Base-by-base conservation (phyloP, 768 basidiomycete genomes). In the Agaricus blazei region DNA sequence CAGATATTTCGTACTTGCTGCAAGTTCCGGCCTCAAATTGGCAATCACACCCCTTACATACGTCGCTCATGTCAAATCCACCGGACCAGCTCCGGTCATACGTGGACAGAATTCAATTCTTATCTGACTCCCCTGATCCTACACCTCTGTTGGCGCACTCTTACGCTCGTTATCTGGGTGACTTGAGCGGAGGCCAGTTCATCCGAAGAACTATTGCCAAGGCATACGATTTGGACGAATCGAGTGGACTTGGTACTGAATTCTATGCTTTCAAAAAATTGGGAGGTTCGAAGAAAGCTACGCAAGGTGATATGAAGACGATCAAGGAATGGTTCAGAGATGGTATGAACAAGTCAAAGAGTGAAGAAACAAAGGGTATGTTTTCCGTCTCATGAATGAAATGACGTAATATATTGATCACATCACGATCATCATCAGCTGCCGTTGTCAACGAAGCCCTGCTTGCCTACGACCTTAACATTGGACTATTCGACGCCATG, bases 151-250 rank as follows among this genome's bases (percentile, higher is more conserved):
- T 92, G 6, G 85, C 89, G 0, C 90, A 92, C 67, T 76, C 89
- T 1, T 91, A 91, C 63, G 86, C 90, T n/a, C 79, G 88, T 34
- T 91, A 91, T 68, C 77, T 91, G 31, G 90, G 88, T 47, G 89
- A 92, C 65, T 73, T 91, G 31, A 87, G 84, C 43, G 89, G 90
- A 4, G 90, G 90, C 1, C 90, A 91, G 71, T 72, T 78, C 56
- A 83, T 91, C 63, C 75, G 82, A 24, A 74, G 80, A 41, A 75
- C 73, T 34, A 66, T 90, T n/a, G 75, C 76, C 14, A 86, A 87
- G 65, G 80, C 86, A 12, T 92, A 90, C 63, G 74, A 68, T 11
- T 75, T 91, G 2, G 76, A 83, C 51, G 74, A 75, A 29, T 72
- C 68, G n/a, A 62, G 65, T 11, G 81, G 77, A 1, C 60, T 75